Evolutionary conservation across 495 filamentous ascomycete species (phyloP), one percentile per base, ranked within the genome.

Genomic region (Sporormia fimetaria): DNA sequence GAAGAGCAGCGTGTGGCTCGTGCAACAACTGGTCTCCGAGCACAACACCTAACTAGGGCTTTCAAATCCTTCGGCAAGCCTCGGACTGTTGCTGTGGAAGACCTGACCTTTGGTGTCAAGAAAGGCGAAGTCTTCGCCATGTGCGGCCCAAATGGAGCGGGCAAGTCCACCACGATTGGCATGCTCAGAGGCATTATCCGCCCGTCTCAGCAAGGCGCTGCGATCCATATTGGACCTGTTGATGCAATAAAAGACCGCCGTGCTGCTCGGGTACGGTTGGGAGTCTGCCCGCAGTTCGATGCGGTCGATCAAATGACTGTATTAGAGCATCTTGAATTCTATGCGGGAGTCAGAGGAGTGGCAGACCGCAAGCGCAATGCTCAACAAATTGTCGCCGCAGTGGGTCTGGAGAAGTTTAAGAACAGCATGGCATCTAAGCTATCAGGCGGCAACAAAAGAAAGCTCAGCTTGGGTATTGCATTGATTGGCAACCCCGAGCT

Each of bases 401-500:
- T 63, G 11, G 62, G 62, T 2, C 69, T 54, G 8, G 57, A 67
- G 26, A 63, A 65, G 3, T 83, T 82, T 60, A 42, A 37, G 4
- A 14, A 42, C 8, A 41, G 32, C 8, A 74, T 80, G 68, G 80
- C 77, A 1, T 66, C 66, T 38, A 75, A 74, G 14, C 64, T 84
- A 0, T 76, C 71, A 0, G 81, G 81, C 23, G 81, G 81, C 31
- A 82, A 81, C 55, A 80, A 81, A 60, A 58, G 79, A 8, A 83
- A 83, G 48, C 62, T 83, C 0, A 73, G 67, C 3, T 67, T 84
- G 1, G 80, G 74, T 14, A 82, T 83, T 36, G 80, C 80, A 0
- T 58, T 84, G 3, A 80, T 81, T 63, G 80, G 80, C 5, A 81
- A 84, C 49, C 81, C 81, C 0, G 69, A 73, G 12, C 78, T 86